Evolutionary conservation across 768 basidiomycete genomes (phyloP).

Genomic region (Naganishia vishniacii): DNA sequence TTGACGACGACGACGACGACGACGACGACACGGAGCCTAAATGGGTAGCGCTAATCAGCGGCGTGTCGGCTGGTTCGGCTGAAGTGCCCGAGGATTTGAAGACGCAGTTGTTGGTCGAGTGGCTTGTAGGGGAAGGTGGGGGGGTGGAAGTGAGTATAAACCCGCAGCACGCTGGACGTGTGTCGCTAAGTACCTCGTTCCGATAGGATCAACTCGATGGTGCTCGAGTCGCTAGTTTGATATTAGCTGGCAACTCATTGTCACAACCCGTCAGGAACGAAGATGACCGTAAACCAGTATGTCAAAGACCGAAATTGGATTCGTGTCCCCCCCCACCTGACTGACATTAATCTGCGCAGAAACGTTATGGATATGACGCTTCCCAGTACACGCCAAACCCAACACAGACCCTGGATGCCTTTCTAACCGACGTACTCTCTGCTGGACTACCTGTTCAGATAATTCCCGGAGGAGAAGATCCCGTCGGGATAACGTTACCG

Average conservation of each 20-base stretch:
- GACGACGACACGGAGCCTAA: too few relatives aligned
- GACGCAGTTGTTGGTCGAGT: constrained; percentile 82
- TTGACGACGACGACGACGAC: constrained; percentile 52
- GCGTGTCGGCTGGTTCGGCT: constrained; percentile 67
- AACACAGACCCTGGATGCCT: constrained; percentile 61
- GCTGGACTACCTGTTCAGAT: constrained; percentile 77
- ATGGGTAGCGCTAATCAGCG: constrained; percentile 82
- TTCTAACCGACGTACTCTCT: constrained; percentile 66
- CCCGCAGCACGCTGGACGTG: background rate
- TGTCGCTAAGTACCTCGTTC: background rate
- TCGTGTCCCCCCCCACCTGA: background rate
- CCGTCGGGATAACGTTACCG: constrained; percentile 79
- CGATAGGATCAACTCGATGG: constrained; percentile 59
- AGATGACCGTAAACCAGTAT: constrained; percentile 47
- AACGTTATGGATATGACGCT: constrained; percentile 62
- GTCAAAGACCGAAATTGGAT: constrained; percentile 6
- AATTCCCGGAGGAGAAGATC: constrained; percentile 81
- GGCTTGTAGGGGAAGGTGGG: constrained; percentile 77
- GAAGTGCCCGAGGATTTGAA: constrained; percentile 55
- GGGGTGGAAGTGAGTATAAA: constrained; percentile 51
- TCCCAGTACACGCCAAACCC: constrained; percentile 70
- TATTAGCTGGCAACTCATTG: constrained; percentile 86
- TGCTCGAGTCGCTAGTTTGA: constrained; percentile 70
- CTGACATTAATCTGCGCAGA: constrained; percentile 50
- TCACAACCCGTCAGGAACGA: constrained; percentile 52